Base-by-base conservation (phyloP, 371 early-diverging fungal genomes). In the Mucor sp. region DNA sequence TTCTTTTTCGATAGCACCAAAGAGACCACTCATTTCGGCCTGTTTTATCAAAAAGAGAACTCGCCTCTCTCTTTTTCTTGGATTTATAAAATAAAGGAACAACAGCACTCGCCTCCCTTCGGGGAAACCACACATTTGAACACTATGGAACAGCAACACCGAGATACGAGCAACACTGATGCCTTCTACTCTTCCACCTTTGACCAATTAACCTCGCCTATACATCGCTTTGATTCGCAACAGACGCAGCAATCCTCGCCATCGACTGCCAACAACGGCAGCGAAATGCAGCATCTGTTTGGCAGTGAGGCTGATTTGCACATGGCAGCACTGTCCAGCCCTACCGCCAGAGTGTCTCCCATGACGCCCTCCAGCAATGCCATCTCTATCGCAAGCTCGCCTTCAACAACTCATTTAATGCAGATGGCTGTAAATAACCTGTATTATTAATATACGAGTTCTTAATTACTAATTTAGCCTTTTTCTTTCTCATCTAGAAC, bases 401-500 rank as follows among this genome's bases (percentile, higher is more conserved):
- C 64, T 17, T 44, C 64, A 28, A 21, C 62, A 21, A 62, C 48
- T 19, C 47, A 62, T 32, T 47, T 62, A n/a, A 62, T 62, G 62
- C 41, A 56, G 21, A 56, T 64, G 64, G 37, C 57, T 50, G 50
- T 50, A 50, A 50, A 50, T 50, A 25, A 43, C 17, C 0, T n/a
- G 28, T 41, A 7, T 23, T 35, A 23, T 33, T 37, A 50, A 35
- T 62, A 19, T 21, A 19, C 15, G 12, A n/a, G n/a, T 23, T 21
- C 15, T 17, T 25, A 25, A 27, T 60, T 25, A 43, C 6, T 43
- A 23, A 25, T 41, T 53, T 37, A 53, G 19, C 33, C 12, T 41
- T 6, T 12, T 12, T 6, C 19, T 12, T 63, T 63, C 25, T 41
- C 25, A 23, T 11, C 14, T 63, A 63, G 63, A 23, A 30, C 30